These are phyloP conservation scores for Alternaria postmessia DNA, from an alignment of 2,329 filamentous ascomycete species.

Conservation along the genomic window DNA sequence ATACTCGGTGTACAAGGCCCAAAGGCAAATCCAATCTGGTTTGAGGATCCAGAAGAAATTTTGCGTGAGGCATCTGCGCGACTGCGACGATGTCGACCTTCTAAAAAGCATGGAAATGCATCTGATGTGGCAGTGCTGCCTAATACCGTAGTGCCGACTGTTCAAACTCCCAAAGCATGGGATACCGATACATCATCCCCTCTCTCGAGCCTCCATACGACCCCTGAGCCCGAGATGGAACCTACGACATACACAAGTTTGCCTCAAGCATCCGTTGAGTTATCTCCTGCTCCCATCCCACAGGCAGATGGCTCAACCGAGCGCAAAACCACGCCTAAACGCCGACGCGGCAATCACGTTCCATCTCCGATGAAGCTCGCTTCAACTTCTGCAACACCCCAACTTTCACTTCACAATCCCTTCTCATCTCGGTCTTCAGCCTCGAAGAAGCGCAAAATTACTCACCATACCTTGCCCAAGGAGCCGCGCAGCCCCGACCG, in stretches of 20 bases:
- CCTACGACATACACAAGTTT: neutral
- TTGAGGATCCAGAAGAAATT: constrained; percentile 34
- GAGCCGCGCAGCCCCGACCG: constrained; percentile 18
- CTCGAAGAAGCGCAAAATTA: constrained; percentile 23
- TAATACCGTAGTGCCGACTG: neutral
- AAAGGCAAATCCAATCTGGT: constrained; percentile 25
- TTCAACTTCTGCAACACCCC: neutral
- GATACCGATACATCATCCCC: constrained; percentile 16
- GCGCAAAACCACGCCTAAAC: neutral
- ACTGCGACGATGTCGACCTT: constrained; percentile 15
- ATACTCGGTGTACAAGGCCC: constrained; percentile 28
- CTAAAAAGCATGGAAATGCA: constrained; percentile 11
- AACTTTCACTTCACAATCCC: neutral
- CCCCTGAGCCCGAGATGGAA: constrained; percentile 12
- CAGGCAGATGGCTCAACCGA: constrained; percentile 21
- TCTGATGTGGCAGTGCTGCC: neutral
- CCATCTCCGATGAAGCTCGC: neutral
- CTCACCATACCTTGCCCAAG: neutral
- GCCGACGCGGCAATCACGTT: neutral
- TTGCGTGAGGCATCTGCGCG: constrained; percentile 22
- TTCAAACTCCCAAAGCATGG: neutral
- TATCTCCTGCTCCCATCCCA: neutral
- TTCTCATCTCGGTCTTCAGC: constrained; percentile 2
- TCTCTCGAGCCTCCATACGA: constrained; percentile 25
- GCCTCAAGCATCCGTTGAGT: neutral